Base-by-base conservation (phyloP, 2,329 filamentous ascomycete genomes). In the Lasiodiplodia sp. region DNA sequence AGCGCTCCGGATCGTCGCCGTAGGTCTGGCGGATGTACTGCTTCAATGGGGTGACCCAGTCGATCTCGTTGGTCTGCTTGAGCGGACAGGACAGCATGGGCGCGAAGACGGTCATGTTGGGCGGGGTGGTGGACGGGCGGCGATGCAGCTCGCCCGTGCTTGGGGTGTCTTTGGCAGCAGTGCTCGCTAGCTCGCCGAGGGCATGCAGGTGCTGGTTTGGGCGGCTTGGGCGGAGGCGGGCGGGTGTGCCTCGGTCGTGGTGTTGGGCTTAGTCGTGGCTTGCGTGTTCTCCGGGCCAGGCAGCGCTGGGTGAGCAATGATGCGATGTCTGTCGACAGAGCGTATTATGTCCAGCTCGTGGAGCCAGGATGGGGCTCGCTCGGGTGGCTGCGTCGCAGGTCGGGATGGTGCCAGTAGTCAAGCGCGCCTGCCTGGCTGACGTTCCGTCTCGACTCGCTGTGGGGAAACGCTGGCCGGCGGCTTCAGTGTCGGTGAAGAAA, bases 81-180 rank as follows among this genome's bases (percentile, higher is more conserved):
- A 97, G 87, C 79, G 95, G 95, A 87, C 91, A 91, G 75, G 94
- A 96, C 75, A 98, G 91, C 95, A 98, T 98, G 71, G 94, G 94
- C 73, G 93, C 90, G 84, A 96, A 92, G 67, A 76, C 77, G 70
- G 77, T 72, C 79, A 80, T 80, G 56, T 21, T 69, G 63, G 68
- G 55, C 58, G 53, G 28, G 28, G 37, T 53, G 25, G 11, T 57
- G 34, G 37, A 57, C 56, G 52, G 58, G 56, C 44, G 38, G 47
- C 57, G 57, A 68, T 63, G 49, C 34, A 55, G 56, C 57, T 56
- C 57, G 66, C 60, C 55, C 38, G 52, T 60, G 52, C 53, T 67
- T 25, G 65, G 40, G 52, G 37, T 52, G 52, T 38, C 34, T 44
- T 23, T 62, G 25, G 44, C 60, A 51, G 47, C n/a, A 49, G 60